These are phyloP conservation scores for Saccharata proteae DNA, from an alignment of 2,329 filamentous ascomycete genomes.

Conservation along the genomic window DNA sequence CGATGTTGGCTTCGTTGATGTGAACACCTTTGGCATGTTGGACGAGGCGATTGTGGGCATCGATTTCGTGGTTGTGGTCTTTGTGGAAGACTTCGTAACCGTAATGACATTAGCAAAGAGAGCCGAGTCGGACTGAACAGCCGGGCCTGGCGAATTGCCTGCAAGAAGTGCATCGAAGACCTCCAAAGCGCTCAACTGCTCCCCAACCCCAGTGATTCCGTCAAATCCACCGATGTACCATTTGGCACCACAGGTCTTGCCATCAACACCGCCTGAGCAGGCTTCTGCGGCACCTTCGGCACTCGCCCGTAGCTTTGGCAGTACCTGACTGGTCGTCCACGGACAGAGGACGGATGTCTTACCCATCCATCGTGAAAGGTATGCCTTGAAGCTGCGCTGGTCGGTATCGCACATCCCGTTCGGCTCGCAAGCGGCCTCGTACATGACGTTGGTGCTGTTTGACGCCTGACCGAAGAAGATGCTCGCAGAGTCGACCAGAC, in stretches of 20 bases:
- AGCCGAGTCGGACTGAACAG: no score
- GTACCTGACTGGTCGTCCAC: conserved; percentile 27
- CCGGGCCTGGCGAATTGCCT: conserved; percentile 1
- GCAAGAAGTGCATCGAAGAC: conserved; percentile 34
- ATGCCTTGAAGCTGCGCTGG: conserved; percentile 35
- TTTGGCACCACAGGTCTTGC: conserved; percentile 33
- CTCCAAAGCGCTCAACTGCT: conserved; percentile 48
- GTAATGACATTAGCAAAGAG: no score
- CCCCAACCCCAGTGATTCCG: conserved; percentile 40
- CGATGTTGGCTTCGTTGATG: no score
- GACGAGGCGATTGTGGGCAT: no score
- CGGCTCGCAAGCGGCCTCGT: conserved; percentile 36
- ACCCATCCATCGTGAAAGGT: conserved; percentile 31
- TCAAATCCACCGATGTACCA: conserved; percentile 35
- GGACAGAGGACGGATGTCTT: conserved; percentile 28
- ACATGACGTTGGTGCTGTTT: conserved; percentile 39
- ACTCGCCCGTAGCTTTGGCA: conserved; percentile 41
- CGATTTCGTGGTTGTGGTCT: no score
- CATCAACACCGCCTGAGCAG: conserved; percentile 38
- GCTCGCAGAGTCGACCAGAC: conserved; percentile 41
- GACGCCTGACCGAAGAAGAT: conserved; percentile 45
- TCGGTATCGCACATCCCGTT: conserved; percentile 34
- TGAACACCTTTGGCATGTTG: no score
- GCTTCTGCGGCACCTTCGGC: conserved; percentile 43
- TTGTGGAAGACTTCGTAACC: no score